Evolutionary conservation across 2,329 filamentous ascomycete species (phyloP), one percentile per base, ranked within the genome.

Genomic region (Penicillium italicum): DNA sequence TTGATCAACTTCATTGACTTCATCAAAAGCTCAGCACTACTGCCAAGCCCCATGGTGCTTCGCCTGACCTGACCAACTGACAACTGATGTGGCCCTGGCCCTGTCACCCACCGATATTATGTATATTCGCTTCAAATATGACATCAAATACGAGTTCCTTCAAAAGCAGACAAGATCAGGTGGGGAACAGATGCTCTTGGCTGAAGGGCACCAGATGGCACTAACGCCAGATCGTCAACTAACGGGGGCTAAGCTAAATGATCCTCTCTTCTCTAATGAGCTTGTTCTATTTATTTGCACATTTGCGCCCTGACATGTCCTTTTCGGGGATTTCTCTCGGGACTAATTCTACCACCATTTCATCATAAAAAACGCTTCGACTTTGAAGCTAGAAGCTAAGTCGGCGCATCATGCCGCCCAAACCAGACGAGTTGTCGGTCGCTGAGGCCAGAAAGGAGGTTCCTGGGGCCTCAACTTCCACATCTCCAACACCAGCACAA

Each of bases 1-100:
- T 37, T 37, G 5, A 16, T 44, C 36, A 43, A 33, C 5, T 28
- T 36, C 28, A 14, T 26, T 8, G 9, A 46, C 24, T 30, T 30
- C 37, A 24, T 20, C 38, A 20, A 9, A 6, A 44, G 33, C 37
- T 50, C 52, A 50, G 33, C 46, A 40, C 40, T 55, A 55, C 31
- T 50, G 52, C 52, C 52, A 54, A 54, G 52, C 30, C 37, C 56
- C 36, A 41, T 26, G n/a, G 31, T 54, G 34, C 24, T 41, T 54
- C 62, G 59, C 55, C 58, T 66, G 64, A 66, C 59, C 47, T 45
- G 26, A 33, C 48, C 63, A 45, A 62, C 54, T 64, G 62, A 66
- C 56, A 33, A 42, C 24, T 16, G 34, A 40, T 16, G 11, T 45
- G 18, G 18, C 14, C 18, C 26, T 38, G 18, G 26, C 26, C 36